A percentile compares a stretch with the other conserved stretches of the same genome.
These are phyloP conservation scores for Salvia rosmarinus DNA, from an alignment of 257 asterid species.

Conservation along the genomic window DNA sequence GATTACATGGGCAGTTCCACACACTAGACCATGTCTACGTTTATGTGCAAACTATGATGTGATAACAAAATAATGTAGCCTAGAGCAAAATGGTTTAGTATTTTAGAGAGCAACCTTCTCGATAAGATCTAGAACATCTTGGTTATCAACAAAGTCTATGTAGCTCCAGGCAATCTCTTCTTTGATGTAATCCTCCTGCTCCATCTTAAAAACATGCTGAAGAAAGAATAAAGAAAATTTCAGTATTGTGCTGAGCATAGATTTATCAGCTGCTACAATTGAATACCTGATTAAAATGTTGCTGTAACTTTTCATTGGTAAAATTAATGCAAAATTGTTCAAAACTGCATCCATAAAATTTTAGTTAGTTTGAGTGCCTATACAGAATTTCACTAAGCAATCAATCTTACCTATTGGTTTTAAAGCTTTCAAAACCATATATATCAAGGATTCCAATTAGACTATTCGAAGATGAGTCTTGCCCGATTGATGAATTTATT, in stretches of 20 bases:
- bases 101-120: slow-evolving; percentile 68
- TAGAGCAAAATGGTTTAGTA: slow-evolving; percentile 21
- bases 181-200: slow-evolving; percentile 88
- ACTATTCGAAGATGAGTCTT: slow-evolving; percentile 70
- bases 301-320: slow-evolving; percentile 96
- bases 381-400: slow-evolving; percentile 17
- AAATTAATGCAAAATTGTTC: slow-evolving; percentile 91
- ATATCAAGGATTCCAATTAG: slow-evolving; percentile 94
- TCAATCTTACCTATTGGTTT: slow-evolving; percentile 67
- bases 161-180: slow-evolving; percentile 95
- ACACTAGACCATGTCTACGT: background rate
- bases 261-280: slow-evolving; percentile 25
- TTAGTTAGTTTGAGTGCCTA: slow-evolving; percentile 34
- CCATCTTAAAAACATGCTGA: slow-evolving; percentile 95
- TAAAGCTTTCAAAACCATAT: slow-evolving; percentile 93
- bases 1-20: background rate
- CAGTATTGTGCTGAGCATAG: slow-evolving; percentile 36
- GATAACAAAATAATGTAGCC: slow-evolving; percentile 16
- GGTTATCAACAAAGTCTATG: slow-evolving; percentile 88
- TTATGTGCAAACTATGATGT: slow-evolving; percentile 5
- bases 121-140: slow-evolving; percentile 87
- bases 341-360: slow-evolving; percentile 53
- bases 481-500: slow-evolving; percentile 86
- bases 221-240: slow-evolving; percentile 27
- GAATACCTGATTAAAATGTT: slow-evolving; percentile 91